Evolutionary conservation across 2,329 filamentous ascomycete genomes (phyloP), one percentile per base, ranked within the genome.

Genomic region (Helminthosporium solani): DNA sequence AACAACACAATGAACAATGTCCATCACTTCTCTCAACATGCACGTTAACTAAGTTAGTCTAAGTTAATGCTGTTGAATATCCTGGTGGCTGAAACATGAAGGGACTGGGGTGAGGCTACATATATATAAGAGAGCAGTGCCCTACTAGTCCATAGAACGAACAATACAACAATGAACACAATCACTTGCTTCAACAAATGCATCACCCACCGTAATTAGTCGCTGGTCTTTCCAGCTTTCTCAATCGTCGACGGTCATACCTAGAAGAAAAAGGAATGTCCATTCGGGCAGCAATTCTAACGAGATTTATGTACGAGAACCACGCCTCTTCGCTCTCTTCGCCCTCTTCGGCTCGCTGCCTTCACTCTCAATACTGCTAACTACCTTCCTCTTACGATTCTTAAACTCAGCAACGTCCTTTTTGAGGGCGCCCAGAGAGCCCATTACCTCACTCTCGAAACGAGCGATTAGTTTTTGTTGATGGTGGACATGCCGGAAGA

Each of bases 251-350:
- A 36, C 20, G 21, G 15, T 20, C 20, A 44, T 44, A 44, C 33
- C 31, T 44, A 44, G 34, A 44, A 38, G 25, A 12, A 44, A 44
- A 44, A 44, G 42, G 38, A 44, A 31, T 37, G 7, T 44, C 39
- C 25, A 37, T 37, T 44, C 37, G 19, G 12, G 28, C 34, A 33
- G 28, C n/a, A n/a, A 33, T 38, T 45, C 36, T 20, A 45, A 37
- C 27, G 18, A 44, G 42, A 15, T 44, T 39, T 44, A 44, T 44
- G 18, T 44, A 39, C 23, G 27, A 45, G 42, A 40, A 40, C 36
- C 27, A 45, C 20, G 30, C 30, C 35, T 20, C 28, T 40, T 45
- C n/a, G 28, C 42, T 45, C 27, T 45, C 36, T 45, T 45, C 27
- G 25, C 27, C 19, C 23, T 44, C 34, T 28, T 44, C 38, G 15